Base-by-base conservation (phyloP, 2,329 filamentous ascomycete genomes). In the Orbilia javanica region DNA sequence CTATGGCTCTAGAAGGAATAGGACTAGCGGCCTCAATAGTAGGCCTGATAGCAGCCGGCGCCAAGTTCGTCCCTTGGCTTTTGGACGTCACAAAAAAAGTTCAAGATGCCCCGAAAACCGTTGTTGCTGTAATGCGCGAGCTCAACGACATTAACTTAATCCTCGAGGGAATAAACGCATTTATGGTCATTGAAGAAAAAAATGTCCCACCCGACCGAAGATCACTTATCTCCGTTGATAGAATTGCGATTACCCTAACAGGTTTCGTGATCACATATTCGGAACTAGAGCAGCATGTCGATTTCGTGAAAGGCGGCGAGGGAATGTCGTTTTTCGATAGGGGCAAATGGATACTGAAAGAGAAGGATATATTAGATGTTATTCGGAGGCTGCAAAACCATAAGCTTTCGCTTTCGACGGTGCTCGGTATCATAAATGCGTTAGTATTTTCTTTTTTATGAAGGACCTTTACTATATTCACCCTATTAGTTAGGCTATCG, bases 351-450 rank as follows among this genome's bases (percentile, higher is more conserved):
- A 5, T 67, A 2, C 15, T 63, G n/a, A 62, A 20, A 53, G 70
- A 74, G 31, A 62, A 60, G 15, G 62, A 74, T 10, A 53, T 74
- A 2, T 25, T 57, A 6, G 70, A 74, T 25, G 44, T 36, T 5
- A 15, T 74, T 13, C 52, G 63, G 3, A 27, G 63, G 42, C 27
- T 74, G 15, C 70, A 74, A 27, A 57, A 74, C 20, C 70, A 74
- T 31, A 74, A 74, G 36, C 27, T 8, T 0, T 74, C 70, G 1
- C 53, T 74, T 10, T 50, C 31, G 22, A 8, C 27, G 1, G 68
- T 74, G 70, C 57, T 74, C 3, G 68, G 53, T 68, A 74, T 74
- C 6, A 42, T 74, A 2, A 63, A 74, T 63, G 57, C 52, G 70
- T 63, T 36, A 20, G n/a, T 36, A 8, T n/a, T 4, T n/a, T n/a